A percentile compares a stretch with the other conserved stretches of the same genome.
These are phyloP conservation scores for Arthrobotrys sinensis DNA, from an alignment of 2,329 filamentous ascomycete genomes.

Conservation along the genomic window DNA sequence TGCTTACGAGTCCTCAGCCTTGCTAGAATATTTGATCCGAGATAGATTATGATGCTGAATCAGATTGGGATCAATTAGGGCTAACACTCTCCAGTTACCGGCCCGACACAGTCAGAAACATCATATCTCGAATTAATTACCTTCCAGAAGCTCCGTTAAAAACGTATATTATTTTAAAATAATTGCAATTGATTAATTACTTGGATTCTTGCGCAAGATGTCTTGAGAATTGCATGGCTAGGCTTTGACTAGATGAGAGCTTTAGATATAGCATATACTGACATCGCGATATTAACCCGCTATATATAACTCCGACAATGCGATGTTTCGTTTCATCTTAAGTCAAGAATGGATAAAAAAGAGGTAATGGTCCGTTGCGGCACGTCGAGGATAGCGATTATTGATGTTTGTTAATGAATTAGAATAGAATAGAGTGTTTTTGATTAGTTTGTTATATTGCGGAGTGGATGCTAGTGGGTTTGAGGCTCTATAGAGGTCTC, in stretches of 20 bases:
- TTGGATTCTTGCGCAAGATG: constrained; percentile 37
- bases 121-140: background rate
- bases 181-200: constrained; percentile 11
- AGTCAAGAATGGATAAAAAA: constrained; percentile 23
- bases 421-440: background rate
- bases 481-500: constrained; percentile 43
- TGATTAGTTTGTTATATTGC: background rate
- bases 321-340: constrained; percentile 57
- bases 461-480: background rate
- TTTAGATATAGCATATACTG: constrained; percentile 28
- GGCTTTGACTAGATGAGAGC: background rate
- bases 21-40: constrained; percentile 1
- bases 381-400: constrained; percentile 5
- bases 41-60: background rate
- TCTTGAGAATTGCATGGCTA: background rate
- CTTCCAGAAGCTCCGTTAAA: background rate
- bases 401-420: background rate
- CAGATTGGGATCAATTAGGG: background rate
- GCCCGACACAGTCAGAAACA: constrained; percentile 1
- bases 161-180: constrained; percentile 1
- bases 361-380: constrained; percentile 23
- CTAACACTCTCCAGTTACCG: background rate
- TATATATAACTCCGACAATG: constrained; percentile 48
- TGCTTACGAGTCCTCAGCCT: background rate
- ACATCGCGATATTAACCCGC: constrained; percentile 15